Percentiles rank a stretch among this genome's conserved stretches.
These are phyloP conservation scores for Suhomyces panamericanus DNA, from an alignment of 1,139 yeast genomes.

Conservation along the genomic window DNA sequence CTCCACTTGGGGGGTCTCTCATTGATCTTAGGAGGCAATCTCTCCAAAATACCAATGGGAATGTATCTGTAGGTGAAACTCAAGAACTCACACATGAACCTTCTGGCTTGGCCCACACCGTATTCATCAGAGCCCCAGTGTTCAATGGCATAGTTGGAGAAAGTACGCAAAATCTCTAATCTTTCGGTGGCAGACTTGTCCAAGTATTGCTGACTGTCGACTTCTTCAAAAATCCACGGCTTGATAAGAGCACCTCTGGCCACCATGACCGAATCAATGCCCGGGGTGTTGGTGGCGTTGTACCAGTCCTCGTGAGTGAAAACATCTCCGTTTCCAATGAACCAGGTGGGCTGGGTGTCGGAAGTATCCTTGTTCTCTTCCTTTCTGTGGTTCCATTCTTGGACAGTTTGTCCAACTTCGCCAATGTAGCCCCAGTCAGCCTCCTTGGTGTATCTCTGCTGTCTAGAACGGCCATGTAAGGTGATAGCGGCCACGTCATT, in stretches of 20 bases:
- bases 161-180: constrained; percentile 67
- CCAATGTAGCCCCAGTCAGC: constrained; percentile 93
- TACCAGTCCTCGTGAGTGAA: constrained; percentile 89
- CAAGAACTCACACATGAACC: constrained; percentile 91
- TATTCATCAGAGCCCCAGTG: constrained; percentile 99
- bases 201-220: constrained; percentile 81
- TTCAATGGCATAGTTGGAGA: constrained; percentile 78
- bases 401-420: constrained; percentile 68
- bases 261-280: constrained; percentile 93
- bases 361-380: constrained; percentile 54
- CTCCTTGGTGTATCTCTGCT: constrained; percentile 85
- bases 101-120: constrained; percentile 83
- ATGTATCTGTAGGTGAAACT: constrained; percentile 92
- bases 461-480: constrained; percentile 93
- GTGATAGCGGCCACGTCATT: constrained; percentile 90
- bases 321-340: constrained; percentile 93
- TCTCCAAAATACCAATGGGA: constrained; percentile 90
- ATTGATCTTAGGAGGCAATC: constrained; percentile 83
- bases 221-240: constrained; percentile 98
- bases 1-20: constrained; percentile 93
- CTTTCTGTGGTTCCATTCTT: constrained; percentile 57
- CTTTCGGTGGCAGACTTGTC: constrained; percentile 92
- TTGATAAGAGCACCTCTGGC: constrained; percentile 97
- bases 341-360: constrained; percentile 52
- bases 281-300: constrained; percentile 63